Evolutionary conservation across 2,329 filamentous ascomycete species (phyloP), one percentile per base, ranked within the genome.

Genomic region (Botrytis sinoallii): DNA sequence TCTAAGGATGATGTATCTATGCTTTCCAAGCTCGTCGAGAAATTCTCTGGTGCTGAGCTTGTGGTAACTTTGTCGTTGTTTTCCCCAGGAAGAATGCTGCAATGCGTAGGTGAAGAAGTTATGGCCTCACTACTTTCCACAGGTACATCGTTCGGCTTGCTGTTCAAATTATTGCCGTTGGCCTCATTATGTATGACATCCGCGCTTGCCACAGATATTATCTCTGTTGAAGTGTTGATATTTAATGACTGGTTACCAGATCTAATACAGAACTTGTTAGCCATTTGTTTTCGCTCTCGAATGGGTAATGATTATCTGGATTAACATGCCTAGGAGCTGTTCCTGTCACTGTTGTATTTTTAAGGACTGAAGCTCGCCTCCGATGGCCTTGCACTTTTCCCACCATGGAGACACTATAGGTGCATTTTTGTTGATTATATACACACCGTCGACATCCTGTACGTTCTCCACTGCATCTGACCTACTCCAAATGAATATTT

Each of bases 341-440:
- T 40, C 10, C 59, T 9, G n/a, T 42, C 3, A 22, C 29, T 32
- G 25, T 9, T 32, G 44, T 29, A 22, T 52, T 32, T 32, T 71
- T 65, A 16, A 7, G 25, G 4, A 44, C 20, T 7, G 59, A 55
- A n/a, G n/a, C 42, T 1, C 69, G 69, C 29, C 59, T 63, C 1
- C 69, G 69, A 32, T 63, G 59, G n/a, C 59, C 59, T 40, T 71
- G 59, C 12, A 71, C 69, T 71, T 71, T 71, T 25, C 69, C 69
- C 40, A 71, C 69, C 69, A 71, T 71, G 38, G 69, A 71, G 32
- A 71, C n/a, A 65, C 69, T 71, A 44, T 71, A 71, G 7, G 69
- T 65, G 44, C 59, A 71, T 65, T 25, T 65, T 55, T 71, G 69
- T 40, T 71, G 44, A 4, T 71, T 71, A 29, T 42, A 71, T 29